Conservation (phyloP, 2,329 filamentous ascomycete genomes). For the Laburnicola sp. region DNA sequence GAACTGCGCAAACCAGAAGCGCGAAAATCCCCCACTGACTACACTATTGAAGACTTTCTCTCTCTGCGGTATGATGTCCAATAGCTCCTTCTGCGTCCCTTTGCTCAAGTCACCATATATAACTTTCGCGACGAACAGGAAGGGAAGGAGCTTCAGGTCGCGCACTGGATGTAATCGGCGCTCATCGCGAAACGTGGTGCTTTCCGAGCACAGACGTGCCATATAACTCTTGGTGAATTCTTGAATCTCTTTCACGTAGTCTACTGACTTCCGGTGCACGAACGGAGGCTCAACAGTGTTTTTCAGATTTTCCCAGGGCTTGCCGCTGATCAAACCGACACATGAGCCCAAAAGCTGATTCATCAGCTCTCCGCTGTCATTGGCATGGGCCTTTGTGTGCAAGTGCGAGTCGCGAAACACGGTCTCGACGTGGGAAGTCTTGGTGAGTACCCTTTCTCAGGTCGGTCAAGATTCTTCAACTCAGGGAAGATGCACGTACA, state of each 20-base stretch:
- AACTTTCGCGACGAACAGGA: constrained; percentile 45
- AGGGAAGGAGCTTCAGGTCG: constrained; percentile 44
- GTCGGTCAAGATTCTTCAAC: not conserved
- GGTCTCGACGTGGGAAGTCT: constrained; percentile 15
- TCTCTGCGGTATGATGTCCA: constrained; percentile 25
- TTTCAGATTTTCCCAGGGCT: constrained; percentile 34
- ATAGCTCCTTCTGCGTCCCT: constrained; percentile 28
- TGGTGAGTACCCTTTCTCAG: constrained; percentile 17
- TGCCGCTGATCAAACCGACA: constrained; percentile 47
- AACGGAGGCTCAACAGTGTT: constrained; percentile 27
- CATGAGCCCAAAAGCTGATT: constrained; percentile 50
- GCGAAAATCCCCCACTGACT: constrained; percentile 43
- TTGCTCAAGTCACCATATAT: constrained; percentile 43
- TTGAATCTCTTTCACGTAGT: constrained; percentile 8
- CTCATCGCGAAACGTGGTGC: constrained; percentile 6
- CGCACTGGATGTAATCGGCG: constrained; percentile 28
- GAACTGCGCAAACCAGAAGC: constrained; percentile 30
- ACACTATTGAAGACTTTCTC: constrained; percentile 42
- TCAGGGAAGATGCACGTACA: constrained; percentile 35
- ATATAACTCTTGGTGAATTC: constrained; percentile 9
- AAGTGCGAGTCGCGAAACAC: constrained; percentile 52
- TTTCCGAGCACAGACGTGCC: not conserved
- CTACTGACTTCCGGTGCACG: constrained; percentile 3
- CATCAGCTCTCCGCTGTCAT: constrained; percentile 49
- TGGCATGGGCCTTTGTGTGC: constrained; percentile 49